Evolutionary conservation across 768 basidiomycete species (phyloP).

Genomic region (Pisolithus microcarpus): DNA sequence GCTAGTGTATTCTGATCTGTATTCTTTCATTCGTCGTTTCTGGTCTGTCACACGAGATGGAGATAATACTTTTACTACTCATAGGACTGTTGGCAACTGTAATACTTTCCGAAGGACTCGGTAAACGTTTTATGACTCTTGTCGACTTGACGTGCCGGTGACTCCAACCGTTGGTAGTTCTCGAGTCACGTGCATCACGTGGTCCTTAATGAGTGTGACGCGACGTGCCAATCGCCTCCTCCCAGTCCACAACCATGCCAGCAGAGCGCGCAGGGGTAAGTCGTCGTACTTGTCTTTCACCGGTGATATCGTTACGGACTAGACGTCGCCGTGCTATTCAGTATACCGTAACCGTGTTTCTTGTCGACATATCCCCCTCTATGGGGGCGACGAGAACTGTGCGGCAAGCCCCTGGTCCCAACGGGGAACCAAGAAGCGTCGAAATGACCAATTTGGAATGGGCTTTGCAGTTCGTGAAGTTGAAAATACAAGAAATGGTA

Average conservation of each 20-base stretch:
- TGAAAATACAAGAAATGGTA: conserved; percentile 91
- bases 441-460: conserved; percentile 77
- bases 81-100: not conserved
- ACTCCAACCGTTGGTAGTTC: too few species aligned
- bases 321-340: not conserved
- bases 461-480: conserved; percentile 78
- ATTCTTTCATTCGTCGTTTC: not conserved
- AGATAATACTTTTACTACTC: not conserved
- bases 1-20: not conserved
- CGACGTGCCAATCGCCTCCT: conserved; percentile 13
- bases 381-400: conserved; percentile 66
- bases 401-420: conserved; percentile 44
- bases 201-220: conserved; percentile 20
- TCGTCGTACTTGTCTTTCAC: conserved; percentile 15
- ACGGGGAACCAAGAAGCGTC: conserved; percentile 42
- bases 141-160: not conserved
- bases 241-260: conserved; percentile 2
- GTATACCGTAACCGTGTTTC: conserved; percentile 85
- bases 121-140: not conserved
- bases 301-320: conserved; percentile 1
- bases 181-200: conserved; percentile 28
- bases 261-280: conserved; percentile 70
- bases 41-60: not conserved
- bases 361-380: conserved; percentile 80
- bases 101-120: not conserved